Percentiles rank a stretch among this genome's conserved stretches.
These are phyloP conservation scores for Castanea crenata DNA, from an alignment of 306 rosid genomes.

Conservation along the genomic window DNA sequence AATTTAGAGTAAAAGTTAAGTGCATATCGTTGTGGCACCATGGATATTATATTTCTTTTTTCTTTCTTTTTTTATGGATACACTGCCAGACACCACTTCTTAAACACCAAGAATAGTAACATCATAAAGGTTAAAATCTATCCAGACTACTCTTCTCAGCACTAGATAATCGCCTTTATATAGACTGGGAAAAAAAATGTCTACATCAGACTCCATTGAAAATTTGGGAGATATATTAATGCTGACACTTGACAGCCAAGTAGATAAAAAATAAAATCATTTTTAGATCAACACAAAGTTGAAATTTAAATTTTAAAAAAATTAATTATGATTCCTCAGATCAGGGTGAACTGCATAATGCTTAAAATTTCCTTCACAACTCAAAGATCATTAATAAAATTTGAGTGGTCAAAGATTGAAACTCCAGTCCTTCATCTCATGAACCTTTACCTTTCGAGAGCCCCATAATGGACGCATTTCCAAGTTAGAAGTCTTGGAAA, in stretches of 20 bases:
- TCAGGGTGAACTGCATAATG: background rate
- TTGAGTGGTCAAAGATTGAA: background rate
- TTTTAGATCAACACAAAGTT: background rate
- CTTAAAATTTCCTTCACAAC: background rate
- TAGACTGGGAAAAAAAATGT: background rate
- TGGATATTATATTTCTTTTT: no score
- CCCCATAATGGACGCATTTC: slow-evolving; percentile 69
- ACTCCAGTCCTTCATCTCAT: slow-evolving; percentile 20
- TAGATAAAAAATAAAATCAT: background rate
- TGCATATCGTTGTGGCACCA: no score
- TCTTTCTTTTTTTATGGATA: no score
- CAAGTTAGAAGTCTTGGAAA: slow-evolving; percentile 56
- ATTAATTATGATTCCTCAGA: background rate
- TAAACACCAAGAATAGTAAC: background rate
- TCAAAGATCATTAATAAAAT: background rate
- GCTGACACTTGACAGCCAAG: background rate
- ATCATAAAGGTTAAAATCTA: background rate
- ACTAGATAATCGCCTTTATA: background rate
- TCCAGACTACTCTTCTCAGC: background rate
- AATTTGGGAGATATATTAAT: background rate
- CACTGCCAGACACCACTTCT: no score
- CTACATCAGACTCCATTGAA: background rate
- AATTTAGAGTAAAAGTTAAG: no score
- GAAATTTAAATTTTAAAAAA: background rate
- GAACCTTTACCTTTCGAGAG: slow-evolving; percentile 22